A percentile compares a stretch with the other conserved stretches of the same genome.
phyloP scores from a whole-genome alignment of 106 monocot genomes.

The Dendrobium chrysotoxum region DNA sequence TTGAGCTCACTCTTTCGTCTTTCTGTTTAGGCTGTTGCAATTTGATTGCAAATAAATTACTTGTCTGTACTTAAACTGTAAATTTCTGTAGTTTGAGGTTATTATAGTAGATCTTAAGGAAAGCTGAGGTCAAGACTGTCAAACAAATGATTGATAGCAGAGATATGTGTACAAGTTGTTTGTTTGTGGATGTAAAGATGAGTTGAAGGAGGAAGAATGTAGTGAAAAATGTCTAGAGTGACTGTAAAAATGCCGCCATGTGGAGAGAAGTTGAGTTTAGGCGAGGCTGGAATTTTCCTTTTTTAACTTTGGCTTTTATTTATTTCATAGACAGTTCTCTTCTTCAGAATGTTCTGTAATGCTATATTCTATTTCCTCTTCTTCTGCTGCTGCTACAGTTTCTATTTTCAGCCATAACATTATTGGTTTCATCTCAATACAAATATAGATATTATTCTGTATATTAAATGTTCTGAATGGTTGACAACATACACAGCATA shows the following conservation, averaged over 20 bases:
- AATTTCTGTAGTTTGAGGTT: constrained; percentile 27
- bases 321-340: constrained; percentile 3
- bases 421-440: too few species aligned
- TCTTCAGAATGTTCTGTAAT: background rate
- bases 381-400: background rate
- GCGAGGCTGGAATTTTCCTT: constrained; percentile 2
- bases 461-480: too few species aligned
- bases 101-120: constrained; percentile 10
- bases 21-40: constrained; percentile 22
- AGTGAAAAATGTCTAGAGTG: constrained; percentile 4
- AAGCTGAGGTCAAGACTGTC: background rate
- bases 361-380: background rate
- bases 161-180: constrained; percentile 23
- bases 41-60: constrained; percentile 29
- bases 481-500: too few species aligned
- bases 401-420: background rate
- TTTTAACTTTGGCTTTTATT: constrained; percentile 3
- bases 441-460: too few species aligned
- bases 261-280: constrained; percentile 14
- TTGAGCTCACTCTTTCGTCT: constrained; percentile 17
- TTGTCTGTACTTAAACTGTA: constrained; percentile 25
- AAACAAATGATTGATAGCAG: constrained; percentile 14
- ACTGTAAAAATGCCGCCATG: constrained; percentile 12
- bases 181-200: constrained; percentile 18
- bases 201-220: constrained; percentile 14